Conservation (phyloP, 495 filamentous ascomycete genomes). For the Bombardia bombarda region DNA sequence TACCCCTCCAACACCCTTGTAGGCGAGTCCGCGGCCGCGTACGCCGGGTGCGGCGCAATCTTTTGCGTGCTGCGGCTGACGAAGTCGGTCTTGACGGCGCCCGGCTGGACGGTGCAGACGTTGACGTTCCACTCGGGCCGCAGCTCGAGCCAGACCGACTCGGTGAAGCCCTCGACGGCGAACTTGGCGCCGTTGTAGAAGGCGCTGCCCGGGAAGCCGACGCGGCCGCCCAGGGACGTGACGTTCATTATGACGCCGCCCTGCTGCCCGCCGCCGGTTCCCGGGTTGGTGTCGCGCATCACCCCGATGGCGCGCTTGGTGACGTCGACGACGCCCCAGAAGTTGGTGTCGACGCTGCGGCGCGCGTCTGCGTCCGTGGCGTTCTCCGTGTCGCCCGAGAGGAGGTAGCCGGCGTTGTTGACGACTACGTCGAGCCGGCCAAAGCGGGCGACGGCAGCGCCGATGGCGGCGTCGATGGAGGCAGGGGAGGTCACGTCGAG, state of each 20-base stretch:
- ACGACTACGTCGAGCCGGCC: conserved; percentile 46
- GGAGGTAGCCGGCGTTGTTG: conserved; percentile 49
- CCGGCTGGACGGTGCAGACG: conserved; percentile 42
- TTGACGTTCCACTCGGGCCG: conserved; percentile 44
- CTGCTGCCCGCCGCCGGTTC: conserved; percentile 13
- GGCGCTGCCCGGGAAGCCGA: conserved; percentile 35
- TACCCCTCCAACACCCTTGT: conserved; percentile 27
- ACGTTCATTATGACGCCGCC: conserved; percentile 50
- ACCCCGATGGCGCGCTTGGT: conserved; percentile 37
- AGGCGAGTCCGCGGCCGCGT: conserved; percentile 27
- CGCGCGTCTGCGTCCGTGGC: conserved; percentile 30
- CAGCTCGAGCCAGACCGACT: conserved; percentile 43
- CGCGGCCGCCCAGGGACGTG: conserved; percentile 43
- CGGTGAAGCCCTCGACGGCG: conserved; percentile 49
- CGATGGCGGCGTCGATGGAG: conserved; percentile 35
- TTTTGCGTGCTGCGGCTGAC: conserved; percentile 15
- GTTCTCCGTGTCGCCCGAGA: conserved; percentile 39
- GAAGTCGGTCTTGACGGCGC: conserved; percentile 42
- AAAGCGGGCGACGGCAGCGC: conserved; percentile 28
- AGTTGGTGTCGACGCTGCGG: conserved; percentile 44
- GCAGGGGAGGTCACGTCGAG: conserved; percentile 36
- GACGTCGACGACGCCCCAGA: conserved; percentile 43
- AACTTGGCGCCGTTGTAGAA: conserved; percentile 52
- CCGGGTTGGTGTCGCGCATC: conserved; percentile 35
- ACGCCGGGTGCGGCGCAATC: conserved; percentile 29